Percentiles rank a stretch among this genome's conserved stretches.
Evolutionary conservation across 495 filamentous ascomycete genomes (phyloP).

Genomic region (Apiosordaria backusii): DNA sequence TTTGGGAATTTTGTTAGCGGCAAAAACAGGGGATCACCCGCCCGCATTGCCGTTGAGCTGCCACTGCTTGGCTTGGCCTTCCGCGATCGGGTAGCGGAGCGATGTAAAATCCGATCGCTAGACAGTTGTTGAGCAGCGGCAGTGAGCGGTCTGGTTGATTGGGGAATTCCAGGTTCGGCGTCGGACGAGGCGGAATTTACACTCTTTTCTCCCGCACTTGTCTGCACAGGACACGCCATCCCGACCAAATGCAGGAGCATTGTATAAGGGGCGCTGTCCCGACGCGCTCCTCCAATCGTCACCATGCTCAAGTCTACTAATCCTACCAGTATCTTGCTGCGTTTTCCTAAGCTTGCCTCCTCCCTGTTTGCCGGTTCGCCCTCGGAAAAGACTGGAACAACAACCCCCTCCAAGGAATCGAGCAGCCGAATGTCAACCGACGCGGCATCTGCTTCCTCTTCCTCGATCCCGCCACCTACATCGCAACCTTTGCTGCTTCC

Average conservation of each 20-base stretch:
- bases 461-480: neutral
- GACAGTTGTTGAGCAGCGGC: neutral
- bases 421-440: conserved; percentile 8
- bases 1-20: neutral
- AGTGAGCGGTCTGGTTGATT: neutral
- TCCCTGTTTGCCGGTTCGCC: neutral
- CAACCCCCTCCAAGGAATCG: conserved; percentile 15
- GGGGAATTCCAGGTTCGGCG: neutral
- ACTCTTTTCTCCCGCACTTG: neutral
- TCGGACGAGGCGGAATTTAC: neutral
- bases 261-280: conserved; percentile 23
- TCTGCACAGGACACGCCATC: neutral
- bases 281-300: conserved; percentile 9
- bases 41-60: neutral
- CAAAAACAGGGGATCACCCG: neutral
- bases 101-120: conserved; percentile 27
- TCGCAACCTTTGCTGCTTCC: conserved; percentile 4
- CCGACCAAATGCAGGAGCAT: conserved; percentile 10
- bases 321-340: neutral
- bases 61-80: neutral
- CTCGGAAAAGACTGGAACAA: conserved; percentile 25
- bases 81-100: conserved; percentile 22
- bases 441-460: neutral
- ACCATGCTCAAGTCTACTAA: conserved; percentile 30
- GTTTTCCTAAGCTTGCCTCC: neutral